phyloP scores from a whole-genome alignment of 306 rosid genomes.

The Dryas octopetala region DNA sequence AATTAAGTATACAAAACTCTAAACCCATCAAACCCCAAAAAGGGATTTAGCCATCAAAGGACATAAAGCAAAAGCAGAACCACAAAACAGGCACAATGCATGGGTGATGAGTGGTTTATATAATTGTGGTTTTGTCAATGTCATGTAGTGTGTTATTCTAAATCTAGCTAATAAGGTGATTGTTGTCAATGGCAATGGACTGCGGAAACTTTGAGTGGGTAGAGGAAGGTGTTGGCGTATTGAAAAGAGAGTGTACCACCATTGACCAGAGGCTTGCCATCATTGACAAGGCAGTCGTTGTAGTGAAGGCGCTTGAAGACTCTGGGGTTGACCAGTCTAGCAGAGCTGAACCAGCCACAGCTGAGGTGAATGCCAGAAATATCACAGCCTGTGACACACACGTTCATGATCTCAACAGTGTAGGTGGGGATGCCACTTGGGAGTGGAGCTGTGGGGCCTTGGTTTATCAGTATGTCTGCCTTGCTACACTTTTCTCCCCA shows the following conservation, averaged over 20 bases:
- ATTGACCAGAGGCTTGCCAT: constrained; percentile 57
- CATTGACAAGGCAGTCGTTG: constrained; percentile 80
- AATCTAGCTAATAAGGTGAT: not conserved
- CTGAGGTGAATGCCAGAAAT: constrained; percentile 62
- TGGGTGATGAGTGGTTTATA: constrained; percentile 8
- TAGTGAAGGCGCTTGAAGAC: constrained; percentile 76
- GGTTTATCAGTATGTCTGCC: constrained; percentile 64
- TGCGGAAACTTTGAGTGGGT: constrained; percentile 63
- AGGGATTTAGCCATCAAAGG: not conserved
- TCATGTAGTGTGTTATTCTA: not conserved
- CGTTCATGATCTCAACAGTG: constrained; percentile 74
- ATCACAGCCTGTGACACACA: constrained; percentile 69
- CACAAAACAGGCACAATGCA: not conserved
- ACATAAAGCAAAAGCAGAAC: constrained; percentile 19
- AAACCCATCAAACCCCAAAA: not conserved
- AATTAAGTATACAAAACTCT: constrained; percentile 1
- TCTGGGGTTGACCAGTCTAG: constrained; percentile 69
- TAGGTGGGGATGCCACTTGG: constrained; percentile 83
- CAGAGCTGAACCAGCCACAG: constrained; percentile 97
- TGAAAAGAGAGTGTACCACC: constrained; percentile 68
- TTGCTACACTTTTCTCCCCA: constrained; percentile 74
- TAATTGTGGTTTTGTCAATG: not conserved
- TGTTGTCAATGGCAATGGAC: constrained; percentile 19
- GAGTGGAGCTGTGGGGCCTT: constrained; percentile 74
- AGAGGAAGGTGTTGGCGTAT: constrained; percentile 76